phyloP scores from a whole-genome alignment of 2,329 filamentous ascomycete species.

The Botrytis porri region DNA sequence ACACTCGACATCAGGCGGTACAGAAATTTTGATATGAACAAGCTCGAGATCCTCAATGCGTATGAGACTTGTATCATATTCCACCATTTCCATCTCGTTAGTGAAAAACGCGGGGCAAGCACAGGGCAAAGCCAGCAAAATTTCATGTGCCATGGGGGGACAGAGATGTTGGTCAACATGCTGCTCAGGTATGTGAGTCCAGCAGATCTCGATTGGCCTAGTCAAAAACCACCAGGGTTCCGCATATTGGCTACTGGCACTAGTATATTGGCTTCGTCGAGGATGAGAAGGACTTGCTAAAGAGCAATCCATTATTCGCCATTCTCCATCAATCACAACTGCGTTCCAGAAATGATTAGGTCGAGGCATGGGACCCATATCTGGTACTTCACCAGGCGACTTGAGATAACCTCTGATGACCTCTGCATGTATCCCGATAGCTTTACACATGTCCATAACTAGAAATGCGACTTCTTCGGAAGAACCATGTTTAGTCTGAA shows the following conservation, averaged over 20 bases:
- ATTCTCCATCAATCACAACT: constrained; percentile 87
- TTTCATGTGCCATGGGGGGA: constrained; percentile 79
- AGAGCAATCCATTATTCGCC: constrained; percentile 94
- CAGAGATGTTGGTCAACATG: constrained; percentile 91
- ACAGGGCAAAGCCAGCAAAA: constrained; percentile 81
- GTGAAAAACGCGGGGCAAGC: constrained; percentile 87
- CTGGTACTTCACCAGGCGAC: constrained; percentile 76
- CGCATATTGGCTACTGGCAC: constrained; percentile 63
- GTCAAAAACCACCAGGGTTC: constrained; percentile 95
- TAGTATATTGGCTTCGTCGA: constrained; percentile 73
- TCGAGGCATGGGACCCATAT: constrained; percentile 77
- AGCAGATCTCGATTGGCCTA: constrained; percentile 84
- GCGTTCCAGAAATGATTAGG: constrained; percentile 99
- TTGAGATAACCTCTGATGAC: constrained; percentile 89
- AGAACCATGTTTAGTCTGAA: constrained; percentile 79
- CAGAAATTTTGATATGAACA: constrained; percentile 82
- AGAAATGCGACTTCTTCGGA: constrained; percentile 86
- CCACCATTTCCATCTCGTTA: constrained; percentile 72
- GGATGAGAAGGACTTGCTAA: constrained; percentile 90
- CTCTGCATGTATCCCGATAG: constrained; percentile 84
- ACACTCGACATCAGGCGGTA: constrained; percentile 86
- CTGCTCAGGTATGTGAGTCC: constrained; percentile 88
- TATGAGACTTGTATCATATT: constrained; percentile 85
- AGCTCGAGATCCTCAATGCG: constrained; percentile 91
- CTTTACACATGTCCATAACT: constrained; percentile 89